Evolutionary conservation across 352 stramenopile species (phyloP).

Genomic region (Plasmopara halstedii): DNA sequence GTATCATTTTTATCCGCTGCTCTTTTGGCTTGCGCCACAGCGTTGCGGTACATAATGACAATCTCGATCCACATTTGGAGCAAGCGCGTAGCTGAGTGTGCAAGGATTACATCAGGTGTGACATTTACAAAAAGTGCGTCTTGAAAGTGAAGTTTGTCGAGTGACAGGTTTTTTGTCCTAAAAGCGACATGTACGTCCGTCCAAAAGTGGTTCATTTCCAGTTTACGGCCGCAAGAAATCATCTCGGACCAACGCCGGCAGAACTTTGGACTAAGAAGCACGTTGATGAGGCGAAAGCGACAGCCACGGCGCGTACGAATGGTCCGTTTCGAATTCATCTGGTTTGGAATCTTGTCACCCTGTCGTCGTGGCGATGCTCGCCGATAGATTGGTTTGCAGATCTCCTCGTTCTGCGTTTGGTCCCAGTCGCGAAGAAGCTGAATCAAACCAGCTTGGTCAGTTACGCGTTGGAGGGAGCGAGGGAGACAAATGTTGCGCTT

Average conservation of each 20-base stretch:
- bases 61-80: slow-evolving; percentile 64
- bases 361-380: slow-evolving; percentile 1
- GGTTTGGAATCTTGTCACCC: neutral
- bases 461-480: slow-evolving; percentile 7
- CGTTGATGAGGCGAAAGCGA: slow-evolving; percentile 65
- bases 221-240: slow-evolving; percentile 10
- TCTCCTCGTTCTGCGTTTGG: slow-evolving; percentile 1
- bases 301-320: slow-evolving; percentile 41
- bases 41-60: slow-evolving; percentile 38
- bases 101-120: slow-evolving; percentile 33
- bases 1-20: slow-evolving; percentile 15
- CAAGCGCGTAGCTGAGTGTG: slow-evolving; percentile 38
- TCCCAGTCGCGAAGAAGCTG: slow-evolving; percentile 30
- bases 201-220: slow-evolving; percentile 45
- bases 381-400: neutral
- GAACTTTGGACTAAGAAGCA: slow-evolving; percentile 52
- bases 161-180: slow-evolving; percentile 32
- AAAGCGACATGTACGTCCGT: slow-evolving; percentile 51
- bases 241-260: slow-evolving; percentile 47
- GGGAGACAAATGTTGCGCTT: slow-evolving; percentile 19
- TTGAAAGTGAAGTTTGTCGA: slow-evolving; percentile 54
- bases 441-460: slow-evolving; percentile 20
- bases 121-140: slow-evolving; percentile 54
- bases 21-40: slow-evolving; percentile 27
- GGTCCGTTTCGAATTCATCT: slow-evolving; percentile 1